Base-by-base conservation (phyloP, 169 alveolate genomes). In the Plasmodium reichenowi region DNA sequence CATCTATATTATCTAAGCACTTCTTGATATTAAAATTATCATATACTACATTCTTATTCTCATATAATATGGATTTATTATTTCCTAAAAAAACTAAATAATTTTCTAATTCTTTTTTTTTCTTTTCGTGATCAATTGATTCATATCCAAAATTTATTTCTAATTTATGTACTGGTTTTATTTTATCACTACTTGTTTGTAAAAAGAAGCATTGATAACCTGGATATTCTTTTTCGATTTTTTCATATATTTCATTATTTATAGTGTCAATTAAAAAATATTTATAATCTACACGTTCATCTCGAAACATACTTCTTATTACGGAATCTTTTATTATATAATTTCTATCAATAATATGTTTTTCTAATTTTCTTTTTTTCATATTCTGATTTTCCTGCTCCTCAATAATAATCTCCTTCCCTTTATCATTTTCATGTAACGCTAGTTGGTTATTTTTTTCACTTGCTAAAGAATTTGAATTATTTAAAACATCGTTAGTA, bases 131-230 rank as follows among this genome's bases (percentile, higher is more conserved):
- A 83, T 83, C 83, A 10, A 38, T 9, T 54, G 83, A 83, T 54
- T 83, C 80, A 72, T 83, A 83, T 9, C 91, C 91, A 67, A 83
- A 83, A 83, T 83, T 83, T 68, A 56, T 83, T 68, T 83, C 91
- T 20, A 83, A 68, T 60, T 68, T 83, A 26, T 68, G 60, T 32
- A 56, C 38, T 56, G 66, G 63, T 58, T 63, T 83, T 43, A 54
- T 48, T 62, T 83, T 83, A 56, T 83, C 91, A 72, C 13, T 83
- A 58, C 15, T 76, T 9, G 68, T 68, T 45, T 83, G 91, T 13
- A 83, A 26, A 72, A 32, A 83, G 60, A 83, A 83, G 70, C 56
- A 26, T 24, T 83, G 75, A 83, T 38, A 83, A 26, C 15, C 32
- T 45, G 85, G 91, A 56, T 54, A 70, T 32, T 83, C 91, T 29